Evolutionary conservation across 1,284 basidiomycete species (phyloP).

Genomic region (Cryptococcus amylolentus): DNA sequence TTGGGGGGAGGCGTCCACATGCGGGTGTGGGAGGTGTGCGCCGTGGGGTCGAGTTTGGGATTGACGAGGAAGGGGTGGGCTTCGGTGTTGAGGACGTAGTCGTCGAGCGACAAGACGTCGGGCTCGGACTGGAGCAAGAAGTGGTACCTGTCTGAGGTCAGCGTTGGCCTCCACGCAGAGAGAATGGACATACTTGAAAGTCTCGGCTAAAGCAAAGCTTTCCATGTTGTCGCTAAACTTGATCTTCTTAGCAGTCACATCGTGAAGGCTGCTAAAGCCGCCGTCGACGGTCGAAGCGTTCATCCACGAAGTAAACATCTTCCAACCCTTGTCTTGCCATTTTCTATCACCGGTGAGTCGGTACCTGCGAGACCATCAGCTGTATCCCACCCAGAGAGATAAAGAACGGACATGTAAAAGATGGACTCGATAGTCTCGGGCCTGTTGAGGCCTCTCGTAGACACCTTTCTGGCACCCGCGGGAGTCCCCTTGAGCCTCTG

Average conservation of each 20-base stretch:
- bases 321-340: slow-evolving; percentile 60
- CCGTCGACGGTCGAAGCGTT: slow-evolving; percentile 43
- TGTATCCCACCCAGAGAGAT: neutral
- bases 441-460: slow-evolving; percentile 47
- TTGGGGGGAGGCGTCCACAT: slow-evolving; percentile 16
- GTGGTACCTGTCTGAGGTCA: slow-evolving; percentile 42
- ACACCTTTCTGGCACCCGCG: slow-evolving; percentile 33
- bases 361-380: slow-evolving; percentile 48
- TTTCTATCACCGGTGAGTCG: slow-evolving; percentile 55
- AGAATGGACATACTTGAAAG: slow-evolving; percentile 50
- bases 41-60: slow-evolving; percentile 20
- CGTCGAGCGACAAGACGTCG: slow-evolving; percentile 55
- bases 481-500: slow-evolving; percentile 39
- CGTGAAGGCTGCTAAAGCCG: slow-evolving; percentile 50
- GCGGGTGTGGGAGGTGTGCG: slow-evolving; percentile 25
- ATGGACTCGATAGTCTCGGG: slow-evolving; percentile 60
- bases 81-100: slow-evolving; percentile 57
- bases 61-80: slow-evolving; percentile 48
- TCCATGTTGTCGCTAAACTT: slow-evolving; percentile 50
- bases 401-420: slow-evolving; percentile 48
- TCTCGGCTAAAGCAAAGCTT: slow-evolving; percentile 57
- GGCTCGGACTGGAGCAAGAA: slow-evolving; percentile 54
- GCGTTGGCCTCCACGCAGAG: neutral
- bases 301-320: slow-evolving; percentile 58
- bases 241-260: slow-evolving; percentile 51